Base-by-base conservation (phyloP, 768 basidiomycete species). In the Pleurotus tuoliensis region DNA sequence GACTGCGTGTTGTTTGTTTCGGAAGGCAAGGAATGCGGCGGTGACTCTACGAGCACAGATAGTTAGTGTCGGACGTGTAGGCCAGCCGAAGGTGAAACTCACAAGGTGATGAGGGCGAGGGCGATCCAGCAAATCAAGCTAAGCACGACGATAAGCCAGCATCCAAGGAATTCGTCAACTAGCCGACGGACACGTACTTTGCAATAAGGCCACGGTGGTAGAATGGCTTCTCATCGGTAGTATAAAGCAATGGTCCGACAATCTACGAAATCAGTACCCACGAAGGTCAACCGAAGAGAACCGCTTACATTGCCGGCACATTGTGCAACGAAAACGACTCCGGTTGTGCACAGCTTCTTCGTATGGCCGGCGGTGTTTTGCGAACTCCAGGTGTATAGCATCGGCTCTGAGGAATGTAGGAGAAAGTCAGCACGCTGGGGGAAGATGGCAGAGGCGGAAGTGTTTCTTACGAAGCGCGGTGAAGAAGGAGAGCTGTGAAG, bases 311-410 rank as follows among this genome's bases (percentile, higher is more conserved):
- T 78, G 15, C 77, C 78, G 11, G 70, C 74, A 46, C 76, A 78
- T 56, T 76, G 73, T 2, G 73, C 78, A n/a, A 75, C 69, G 58
- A 79, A 79, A 56, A 75, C 69, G 6, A 77, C 58, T 2, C 75
- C 76, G 22, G 77, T 78, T 4, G 73, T 74, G 50, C 72, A 68
- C 0, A 67, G 61, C 58, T 75, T 76, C 65, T 75, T 77, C 1
- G 76, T 76, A 55, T 77, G 73, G 0, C 76, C 76, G 22, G 72
- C 71, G 15, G 74, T 73, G 54, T 75, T 76, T 57, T 73, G 73
- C 1, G 74, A 64, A 27, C 68, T 68, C 75, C 76, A 77, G 0
- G 72, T 69, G 54, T 75, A 75, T 2, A 74, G 63, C 71, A 76
- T 73, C 9, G 75, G 73, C 55, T 76, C 69, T 72, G 34, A 3